Evolutionary conservation across 768 basidiomycete species (phyloP).

Genomic region (Peribolospora kevripleyi): DNA sequence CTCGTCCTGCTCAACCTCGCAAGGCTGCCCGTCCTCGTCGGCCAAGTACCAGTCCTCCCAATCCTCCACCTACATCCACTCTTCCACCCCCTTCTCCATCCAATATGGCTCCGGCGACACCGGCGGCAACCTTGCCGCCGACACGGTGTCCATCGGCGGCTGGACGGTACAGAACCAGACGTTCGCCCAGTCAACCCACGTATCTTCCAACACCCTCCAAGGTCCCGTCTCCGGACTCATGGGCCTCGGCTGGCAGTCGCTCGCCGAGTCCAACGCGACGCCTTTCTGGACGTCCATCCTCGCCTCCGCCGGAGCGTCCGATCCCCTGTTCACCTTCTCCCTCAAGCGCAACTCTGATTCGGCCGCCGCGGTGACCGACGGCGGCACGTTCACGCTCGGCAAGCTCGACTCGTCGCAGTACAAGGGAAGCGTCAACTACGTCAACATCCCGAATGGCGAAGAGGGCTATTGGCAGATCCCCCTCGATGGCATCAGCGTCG

Average conservation of each 20-base stretch:
- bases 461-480: conserved; percentile 63
- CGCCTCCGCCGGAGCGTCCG: background rate
- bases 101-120: conserved; percentile 48
- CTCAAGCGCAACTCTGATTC: conserved; percentile 34
- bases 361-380: conserved; percentile 14
- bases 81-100: conserved; percentile 15
- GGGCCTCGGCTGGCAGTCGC: conserved; percentile 21
- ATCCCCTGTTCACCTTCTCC: conserved; percentile 32
- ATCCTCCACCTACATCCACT: no score
- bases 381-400: conserved; percentile 24
- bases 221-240: conserved; percentile 64
- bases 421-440: conserved; percentile 63
- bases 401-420: conserved; percentile 48
- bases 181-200: conserved; percentile 33
- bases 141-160: conserved; percentile 68
- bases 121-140: conserved; percentile 40
- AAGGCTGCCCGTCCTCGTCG: no score
- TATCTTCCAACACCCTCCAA: conserved; percentile 25
- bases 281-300: conserved; percentile 55
- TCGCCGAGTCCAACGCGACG: conserved; percentile 42
- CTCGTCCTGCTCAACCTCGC: no score
- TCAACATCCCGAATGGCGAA: conserved; percentile 30
- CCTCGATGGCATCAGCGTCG: conserved; percentile 38
- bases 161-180: conserved; percentile 54
- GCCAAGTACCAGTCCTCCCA: no score